These are phyloP conservation scores for Lathyrus aphaca DNA, from an alignment of 306 rosid genomes.

Conservation along the genomic window DNA sequence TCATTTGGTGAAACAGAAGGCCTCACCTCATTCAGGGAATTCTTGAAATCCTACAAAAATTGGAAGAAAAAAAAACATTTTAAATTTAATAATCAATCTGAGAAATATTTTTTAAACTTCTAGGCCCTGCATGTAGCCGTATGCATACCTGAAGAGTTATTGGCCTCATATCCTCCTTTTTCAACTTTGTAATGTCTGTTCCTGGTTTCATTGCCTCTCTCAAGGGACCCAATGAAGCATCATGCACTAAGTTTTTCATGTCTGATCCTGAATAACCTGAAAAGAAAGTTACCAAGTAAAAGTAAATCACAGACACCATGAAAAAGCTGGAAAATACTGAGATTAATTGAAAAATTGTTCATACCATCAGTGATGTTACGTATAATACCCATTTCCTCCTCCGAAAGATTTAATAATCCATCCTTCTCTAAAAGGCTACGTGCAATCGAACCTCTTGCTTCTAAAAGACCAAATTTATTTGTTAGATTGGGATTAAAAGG, in stretches of 20 bases:
- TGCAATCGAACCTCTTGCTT: conserved; percentile 77
- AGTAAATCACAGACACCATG: conserved; percentile 31
- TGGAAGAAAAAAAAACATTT: conserved; percentile 4
- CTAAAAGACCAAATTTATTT: conserved; percentile 53
- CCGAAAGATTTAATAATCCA: conserved; percentile 60
- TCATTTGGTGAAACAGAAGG: conserved; percentile 81
- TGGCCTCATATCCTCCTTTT: conserved; percentile 63
- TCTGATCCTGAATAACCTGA: conserved; percentile 95
- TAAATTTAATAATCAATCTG: conserved; percentile 22
- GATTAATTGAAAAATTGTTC: conserved; percentile 27
- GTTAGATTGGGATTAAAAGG: conserved; percentile 30
- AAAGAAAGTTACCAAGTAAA: conserved; percentile 31
- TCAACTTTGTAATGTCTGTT: conserved; percentile 63
- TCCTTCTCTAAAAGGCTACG: conserved; percentile 79
- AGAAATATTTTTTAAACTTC: conserved; percentile 7
- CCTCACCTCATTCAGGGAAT: conserved; percentile 78
- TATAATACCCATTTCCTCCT: conserved; percentile 64
- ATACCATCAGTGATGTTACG: conserved; percentile 81
- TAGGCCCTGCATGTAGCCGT: conserved; percentile 11
- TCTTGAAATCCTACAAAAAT: conserved; percentile 65
- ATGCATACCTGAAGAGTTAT: conserved; percentile 71
- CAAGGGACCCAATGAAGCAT: conserved; percentile 97
- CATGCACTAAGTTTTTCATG: conserved; percentile 92
- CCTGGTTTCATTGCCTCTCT: conserved; percentile 80
- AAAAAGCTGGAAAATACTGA: conserved; percentile 23